Conservation (phyloP, 148 eudicot species). For the Heliamphora exappendiculata region DNA sequence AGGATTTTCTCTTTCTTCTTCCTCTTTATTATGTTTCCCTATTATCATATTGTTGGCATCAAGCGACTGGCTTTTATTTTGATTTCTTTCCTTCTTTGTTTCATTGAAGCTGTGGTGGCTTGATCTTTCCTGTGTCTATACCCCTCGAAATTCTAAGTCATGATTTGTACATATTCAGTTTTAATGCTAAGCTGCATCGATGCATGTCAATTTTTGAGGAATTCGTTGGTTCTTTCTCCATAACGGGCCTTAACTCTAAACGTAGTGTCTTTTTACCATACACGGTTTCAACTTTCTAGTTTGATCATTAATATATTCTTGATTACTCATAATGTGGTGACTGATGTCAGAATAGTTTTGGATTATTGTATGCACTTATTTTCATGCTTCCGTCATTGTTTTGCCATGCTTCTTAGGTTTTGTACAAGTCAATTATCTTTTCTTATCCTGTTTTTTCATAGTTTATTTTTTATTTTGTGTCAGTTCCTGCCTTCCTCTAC, state of each 20-base stretch:
- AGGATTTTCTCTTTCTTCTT: not conserved
- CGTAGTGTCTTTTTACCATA: not conserved
- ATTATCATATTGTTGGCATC: not conserved
- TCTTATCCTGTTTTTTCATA: slow-evolving; percentile 5
- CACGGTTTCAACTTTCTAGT: not conserved
- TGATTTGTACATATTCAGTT: not conserved
- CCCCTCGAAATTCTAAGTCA: not conserved
- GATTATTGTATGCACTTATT: not conserved
- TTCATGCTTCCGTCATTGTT: not conserved
- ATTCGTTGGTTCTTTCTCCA: not conserved
- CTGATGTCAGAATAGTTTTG: not conserved
- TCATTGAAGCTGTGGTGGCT: slow-evolving; percentile 1
- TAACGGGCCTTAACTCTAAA: not conserved
- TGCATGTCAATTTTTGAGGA: not conserved
- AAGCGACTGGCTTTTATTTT: not conserved
- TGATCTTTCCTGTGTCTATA: not conserved
- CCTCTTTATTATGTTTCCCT: not conserved
- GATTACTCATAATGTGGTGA: not conserved
- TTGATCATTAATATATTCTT: not conserved
- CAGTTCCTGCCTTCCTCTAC: slow-evolving; percentile 83
- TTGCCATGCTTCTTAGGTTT: not conserved
- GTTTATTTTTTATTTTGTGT: not conserved
- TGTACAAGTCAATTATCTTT: slow-evolving; percentile 2
- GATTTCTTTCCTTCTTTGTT: not conserved
- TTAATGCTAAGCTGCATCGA: not conserved